These are phyloP conservation scores for Beauveria caledonica DNA, from an alignment of 2,329 filamentous ascomycete genomes.

Conservation along the genomic window DNA sequence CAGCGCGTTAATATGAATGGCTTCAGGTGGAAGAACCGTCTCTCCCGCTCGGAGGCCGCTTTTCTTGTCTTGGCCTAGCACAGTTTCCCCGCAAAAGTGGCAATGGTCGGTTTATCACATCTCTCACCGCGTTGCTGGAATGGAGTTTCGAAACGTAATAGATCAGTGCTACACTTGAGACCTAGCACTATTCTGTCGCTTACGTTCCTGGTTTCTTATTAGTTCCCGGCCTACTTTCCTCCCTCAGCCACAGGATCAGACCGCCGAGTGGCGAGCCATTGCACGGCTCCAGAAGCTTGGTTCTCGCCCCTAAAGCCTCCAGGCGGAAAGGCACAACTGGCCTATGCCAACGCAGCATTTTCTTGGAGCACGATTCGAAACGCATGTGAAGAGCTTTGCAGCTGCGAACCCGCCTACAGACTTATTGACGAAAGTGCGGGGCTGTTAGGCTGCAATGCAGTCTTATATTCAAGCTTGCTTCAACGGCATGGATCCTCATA, in stretches of 20 bases:
- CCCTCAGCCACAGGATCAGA: background rate
- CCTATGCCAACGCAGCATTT: background rate
- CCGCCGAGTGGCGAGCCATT: background rate
- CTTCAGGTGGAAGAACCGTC: background rate
- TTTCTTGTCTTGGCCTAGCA: conserved; percentile 4
- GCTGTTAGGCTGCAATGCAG: conserved; percentile 10
- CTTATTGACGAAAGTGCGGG: background rate
- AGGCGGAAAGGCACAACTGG: background rate
- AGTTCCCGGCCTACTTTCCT: background rate
- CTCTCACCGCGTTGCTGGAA: conserved; percentile 1
- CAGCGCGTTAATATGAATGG: background rate
- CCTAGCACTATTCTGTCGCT: background rate
- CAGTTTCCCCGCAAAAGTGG: conserved; percentile 5
- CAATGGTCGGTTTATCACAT: background rate
- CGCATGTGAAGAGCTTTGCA: background rate
- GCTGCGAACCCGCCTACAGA: background rate
- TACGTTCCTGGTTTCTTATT: background rate
- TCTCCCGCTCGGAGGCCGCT: background rate
- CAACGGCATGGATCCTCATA: background rate
- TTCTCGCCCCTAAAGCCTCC: background rate
- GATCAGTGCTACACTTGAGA: background rate
- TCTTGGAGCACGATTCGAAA: background rate
- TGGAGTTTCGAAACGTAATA: conserved; percentile 9
- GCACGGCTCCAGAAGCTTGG: background rate
- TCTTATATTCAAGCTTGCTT: conserved; percentile 7